Evolutionary conservation across 495 filamentous ascomycete species (phyloP), one percentile per base, ranked within the genome.

Genomic region (Lasiosphaeria ovina): DNA sequence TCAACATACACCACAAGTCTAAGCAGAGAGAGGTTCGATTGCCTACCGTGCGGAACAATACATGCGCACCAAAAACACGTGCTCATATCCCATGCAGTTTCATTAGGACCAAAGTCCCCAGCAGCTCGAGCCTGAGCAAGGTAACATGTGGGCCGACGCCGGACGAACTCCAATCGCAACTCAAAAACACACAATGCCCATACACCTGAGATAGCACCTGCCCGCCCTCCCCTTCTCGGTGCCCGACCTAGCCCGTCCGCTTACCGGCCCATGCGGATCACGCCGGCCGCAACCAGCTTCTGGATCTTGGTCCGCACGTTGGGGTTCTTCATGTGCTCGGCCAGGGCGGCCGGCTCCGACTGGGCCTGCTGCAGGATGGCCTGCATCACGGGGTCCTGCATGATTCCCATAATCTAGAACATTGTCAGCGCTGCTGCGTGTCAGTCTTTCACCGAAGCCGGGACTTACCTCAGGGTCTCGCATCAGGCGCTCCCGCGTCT

Each of bases 331-430:
- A 98, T 96, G 76, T 99, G 94, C 68, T 98, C 93, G 64, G 92
- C 87, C 66, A 99, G 80, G 32, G 95, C 93, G 31, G 87, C 87
- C 4, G 94, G 94, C 72, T 98, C 91, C 51, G 85, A 86, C 80
- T 98, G 97, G 52, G 94, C 94, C 78, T 97, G 92, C 73, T 94
- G 90, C 44, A 98, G 85, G 65, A 98, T 98, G 70, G 88, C 90
- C 74, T 98, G 91, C 95, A 98, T 98, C 68, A 98, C 86, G 4
- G 94, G 94, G 69, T 98, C 95, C 72, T 89, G 85, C 71, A 97
- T 88, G 69, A 98, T 95, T 57, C 83, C 77, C 84, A 94, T 87
- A 72, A 96, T 93, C 88, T 94, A 61, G 14, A 54, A 34, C 3
- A 1, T 3, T 16, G 67, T 82, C 74, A 84, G 77, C 35, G 53